Base-by-base conservation (phyloP, 163 green algal species). In the Prototheca stagnorum region DNA sequence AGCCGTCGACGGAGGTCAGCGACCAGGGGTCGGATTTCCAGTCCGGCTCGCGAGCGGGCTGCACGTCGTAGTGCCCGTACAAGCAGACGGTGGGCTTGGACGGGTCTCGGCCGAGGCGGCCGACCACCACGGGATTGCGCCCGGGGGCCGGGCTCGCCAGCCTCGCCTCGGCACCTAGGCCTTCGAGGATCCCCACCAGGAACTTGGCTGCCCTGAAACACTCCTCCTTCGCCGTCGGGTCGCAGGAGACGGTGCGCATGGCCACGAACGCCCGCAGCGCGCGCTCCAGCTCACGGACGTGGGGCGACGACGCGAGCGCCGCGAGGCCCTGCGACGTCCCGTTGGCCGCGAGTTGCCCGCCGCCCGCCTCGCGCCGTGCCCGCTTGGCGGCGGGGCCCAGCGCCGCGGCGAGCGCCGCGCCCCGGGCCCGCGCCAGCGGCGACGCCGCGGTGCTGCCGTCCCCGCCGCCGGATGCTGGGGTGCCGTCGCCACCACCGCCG, bases 21-120 rank as follows among this genome's bases (percentile, higher is more conserved):
- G 88, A 66, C 51, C 86, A 95, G 40, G 86, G 86, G 51, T 85
- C 68, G 17, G 74, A 86, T n/a, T 34, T 39, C 86, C 86, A 96
- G 12, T 84, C 59, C 3, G 69, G 65, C 70, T 93, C 80, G 26
- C 70, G 56, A 7, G 85, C 84, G 2, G 80, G 81, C 61, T 91
- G 76, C 45, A 82, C 62, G 35, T 78, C 73, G 51, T 84, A 81
- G 57, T 84, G 74, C 25, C 47, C 82, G 40, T 94, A 94, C 59
- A 90, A 92, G 3, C 62, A 79, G 22, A 92, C 62, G 2, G 84
- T 94, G 28, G 74, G 81, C 29, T 62, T 52, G 27, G 57, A 33
- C 3, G 71, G 57, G 60, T 80, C 65, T 22, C 62, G 41, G 0
- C 81, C 84, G 19, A 95, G 64, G 2, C 83, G 67, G 2, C 76